These are phyloP conservation scores for Eragrostis tef DNA, from an alignment of 202 grass and related monocot genomes.

Conservation along the genomic window DNA sequence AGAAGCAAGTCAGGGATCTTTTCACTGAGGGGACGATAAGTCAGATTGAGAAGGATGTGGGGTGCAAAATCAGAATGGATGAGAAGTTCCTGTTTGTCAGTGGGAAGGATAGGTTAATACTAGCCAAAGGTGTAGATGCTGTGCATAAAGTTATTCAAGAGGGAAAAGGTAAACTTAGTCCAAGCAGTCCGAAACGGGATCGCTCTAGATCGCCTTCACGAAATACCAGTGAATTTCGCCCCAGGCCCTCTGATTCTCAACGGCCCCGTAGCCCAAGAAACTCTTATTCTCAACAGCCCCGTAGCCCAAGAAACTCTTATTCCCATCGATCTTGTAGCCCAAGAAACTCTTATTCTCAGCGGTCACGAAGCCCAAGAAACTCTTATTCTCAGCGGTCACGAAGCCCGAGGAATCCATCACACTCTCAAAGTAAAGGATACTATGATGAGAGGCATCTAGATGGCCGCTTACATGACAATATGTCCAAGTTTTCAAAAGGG, in stretches of 20 bases:
- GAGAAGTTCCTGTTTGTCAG: conserved; percentile 96
- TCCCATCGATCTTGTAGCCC: conserved; percentile 70
- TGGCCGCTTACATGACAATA: conserved; percentile 62
- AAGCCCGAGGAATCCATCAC: conserved; percentile 64
- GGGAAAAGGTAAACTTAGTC: conserved; percentile 70
- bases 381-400: conserved; percentile 55
- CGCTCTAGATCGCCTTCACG: conserved; percentile 61
- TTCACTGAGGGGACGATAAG: conserved; percentile 73
- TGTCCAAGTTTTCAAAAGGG: conserved; percentile 62
- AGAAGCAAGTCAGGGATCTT: conserved; percentile 76
- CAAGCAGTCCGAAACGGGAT: conserved; percentile 61
- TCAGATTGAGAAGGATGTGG: conserved; percentile 86
- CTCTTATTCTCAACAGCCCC: conserved; percentile 52
- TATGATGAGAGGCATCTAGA: conserved; percentile 60
- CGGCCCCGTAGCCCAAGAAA: conserved; percentile 75
- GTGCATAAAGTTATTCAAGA: conserved; percentile 92
- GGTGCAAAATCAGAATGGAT: conserved; percentile 95
- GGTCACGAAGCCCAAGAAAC: conserved; percentile 72
- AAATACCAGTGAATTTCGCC: conserved; percentile 49
- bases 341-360: conserved; percentile 58
- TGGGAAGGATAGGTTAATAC: conserved; percentile 75
- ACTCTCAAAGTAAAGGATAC: conserved; percentile 61
- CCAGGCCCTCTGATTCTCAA: conserved; percentile 62
- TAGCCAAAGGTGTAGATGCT: conserved; percentile 90
- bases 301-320: conserved; percentile 60